Evolutionary conservation across 306 rosid species (phyloP).

Genomic region (Dryas octopetala): DNA sequence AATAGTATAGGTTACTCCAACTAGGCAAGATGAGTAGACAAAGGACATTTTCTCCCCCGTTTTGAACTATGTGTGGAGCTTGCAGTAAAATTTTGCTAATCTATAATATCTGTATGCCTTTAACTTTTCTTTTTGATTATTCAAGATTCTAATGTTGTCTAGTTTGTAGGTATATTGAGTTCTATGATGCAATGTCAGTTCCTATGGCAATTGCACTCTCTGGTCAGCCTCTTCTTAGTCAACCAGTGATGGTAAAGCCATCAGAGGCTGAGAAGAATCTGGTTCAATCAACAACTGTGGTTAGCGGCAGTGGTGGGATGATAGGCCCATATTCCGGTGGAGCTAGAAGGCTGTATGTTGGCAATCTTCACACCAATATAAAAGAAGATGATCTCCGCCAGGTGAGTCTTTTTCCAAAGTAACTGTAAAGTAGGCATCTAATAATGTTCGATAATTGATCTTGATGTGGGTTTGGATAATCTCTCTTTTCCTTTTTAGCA

Average conservation of each 20-base stretch:
- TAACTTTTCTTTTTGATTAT: neutral
- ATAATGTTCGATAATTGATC: neutral
- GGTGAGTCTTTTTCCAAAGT: constrained; percentile 40
- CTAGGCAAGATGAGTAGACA: neutral
- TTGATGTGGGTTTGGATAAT: neutral
- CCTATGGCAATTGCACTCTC: constrained; percentile 99
- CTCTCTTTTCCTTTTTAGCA: neutral
- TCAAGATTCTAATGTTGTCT: neutral
- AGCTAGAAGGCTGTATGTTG: constrained; percentile 91
- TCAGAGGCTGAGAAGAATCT: constrained; percentile 99
- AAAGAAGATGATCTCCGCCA: constrained; percentile 85
- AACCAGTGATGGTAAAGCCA: constrained; percentile 99
- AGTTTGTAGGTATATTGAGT: constrained; percentile 78
- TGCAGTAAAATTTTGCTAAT: neutral
- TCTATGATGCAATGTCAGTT: constrained; percentile 92
- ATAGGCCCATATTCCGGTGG: constrained; percentile 93
- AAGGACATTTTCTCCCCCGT: neutral
- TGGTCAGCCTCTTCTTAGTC: constrained; percentile 84
- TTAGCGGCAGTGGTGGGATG: constrained; percentile 53
- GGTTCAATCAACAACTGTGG: constrained; percentile 76
- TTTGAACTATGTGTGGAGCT: neutral
- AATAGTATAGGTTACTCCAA: neutral
- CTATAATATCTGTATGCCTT: neutral
- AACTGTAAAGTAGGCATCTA: neutral
- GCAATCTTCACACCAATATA: constrained; percentile 83